These are phyloP conservation scores for Westerdykella sp. DNA, from an alignment of 2,329 filamentous ascomycete species.

Conservation along the genomic window DNA sequence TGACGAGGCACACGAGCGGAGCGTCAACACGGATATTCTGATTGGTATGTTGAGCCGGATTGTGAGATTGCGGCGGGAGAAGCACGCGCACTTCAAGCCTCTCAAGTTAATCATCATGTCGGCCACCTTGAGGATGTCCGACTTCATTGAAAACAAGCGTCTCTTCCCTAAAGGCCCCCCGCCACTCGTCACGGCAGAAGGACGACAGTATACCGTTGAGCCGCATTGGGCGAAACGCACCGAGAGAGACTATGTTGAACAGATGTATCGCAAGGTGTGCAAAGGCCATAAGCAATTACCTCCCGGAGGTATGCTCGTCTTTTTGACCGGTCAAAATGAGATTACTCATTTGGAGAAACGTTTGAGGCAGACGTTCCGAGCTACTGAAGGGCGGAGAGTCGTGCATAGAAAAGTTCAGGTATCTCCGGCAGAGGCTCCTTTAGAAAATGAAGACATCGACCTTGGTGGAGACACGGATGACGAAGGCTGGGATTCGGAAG, in stretches of 20 bases:
- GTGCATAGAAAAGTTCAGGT: conserved; percentile 65
- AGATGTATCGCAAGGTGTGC: conserved; percentile 80
- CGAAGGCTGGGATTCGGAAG: conserved; percentile 48
- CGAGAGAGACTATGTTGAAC: conserved; percentile 80
- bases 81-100: conserved; percentile 64
- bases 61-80: conserved; percentile 71
- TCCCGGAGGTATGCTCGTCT: conserved; percentile 84
- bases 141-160: conserved; percentile 76
- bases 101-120: conserved; percentile 98
- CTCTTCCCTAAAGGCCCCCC: conserved; percentile 70
- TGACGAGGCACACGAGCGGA: conserved; percentile 95
- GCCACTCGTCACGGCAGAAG: conserved; percentile 82
- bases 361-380: conserved; percentile 62
- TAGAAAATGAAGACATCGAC: conserved; percentile 84
- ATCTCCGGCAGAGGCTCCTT: conserved; percentile 66
- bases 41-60: conserved; percentile 95
- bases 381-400: conserved; percentile 42
- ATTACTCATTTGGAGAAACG: conserved; percentile 77
- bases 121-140: conserved; percentile 82
- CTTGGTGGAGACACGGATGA: conserved; percentile 52
- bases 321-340: conserved; percentile 89
- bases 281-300: conserved; percentile 86
- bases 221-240: conserved; percentile 82
- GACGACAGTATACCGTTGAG: conserved; percentile 84
- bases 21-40: conserved; percentile 96